phyloP scores from a whole-genome alignment of 441 rosid species.

The Gossypium gossypioides region DNA sequence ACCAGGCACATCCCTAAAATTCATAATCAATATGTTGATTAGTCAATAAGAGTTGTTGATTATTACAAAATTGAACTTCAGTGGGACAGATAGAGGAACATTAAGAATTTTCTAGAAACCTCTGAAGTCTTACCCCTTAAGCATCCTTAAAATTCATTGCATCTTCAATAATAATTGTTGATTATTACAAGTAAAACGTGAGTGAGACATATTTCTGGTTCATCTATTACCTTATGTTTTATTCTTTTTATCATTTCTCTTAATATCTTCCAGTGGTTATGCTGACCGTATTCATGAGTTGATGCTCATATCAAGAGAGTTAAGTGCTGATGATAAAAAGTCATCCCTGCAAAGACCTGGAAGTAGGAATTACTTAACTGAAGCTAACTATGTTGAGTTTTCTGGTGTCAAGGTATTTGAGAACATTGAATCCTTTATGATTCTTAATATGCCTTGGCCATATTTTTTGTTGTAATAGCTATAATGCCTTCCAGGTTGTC shows the following conservation, averaged over 20 bases:
- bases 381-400: constrained; percentile 87
- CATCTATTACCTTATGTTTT: background rate
- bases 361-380: constrained; percentile 66
- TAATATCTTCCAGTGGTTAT: constrained; percentile 64
- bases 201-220: background rate
- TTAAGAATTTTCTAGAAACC: background rate
- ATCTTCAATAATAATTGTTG: background rate
- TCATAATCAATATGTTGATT: background rate
- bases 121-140: background rate
- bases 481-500: constrained; percentile 60
- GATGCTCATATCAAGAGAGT: constrained; percentile 77
- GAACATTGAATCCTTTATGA: background rate
- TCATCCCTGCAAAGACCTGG: constrained; percentile 55
- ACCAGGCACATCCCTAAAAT: background rate
- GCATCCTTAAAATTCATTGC: background rate
- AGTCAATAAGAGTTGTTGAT: background rate
- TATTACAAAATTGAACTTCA: background rate
- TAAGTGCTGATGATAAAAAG: constrained; percentile 46
- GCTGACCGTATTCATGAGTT: constrained; percentile 97
- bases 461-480: constrained; percentile 20
- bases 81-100: background rate
- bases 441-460: background rate
- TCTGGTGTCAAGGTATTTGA: constrained; percentile 81
- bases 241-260: constrained; percentile 9
- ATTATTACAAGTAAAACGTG: background rate